Evolutionary conservation across 371 early-diverging fungal genomes (phyloP).

Genomic region (Mucor lusitanicus): DNA sequence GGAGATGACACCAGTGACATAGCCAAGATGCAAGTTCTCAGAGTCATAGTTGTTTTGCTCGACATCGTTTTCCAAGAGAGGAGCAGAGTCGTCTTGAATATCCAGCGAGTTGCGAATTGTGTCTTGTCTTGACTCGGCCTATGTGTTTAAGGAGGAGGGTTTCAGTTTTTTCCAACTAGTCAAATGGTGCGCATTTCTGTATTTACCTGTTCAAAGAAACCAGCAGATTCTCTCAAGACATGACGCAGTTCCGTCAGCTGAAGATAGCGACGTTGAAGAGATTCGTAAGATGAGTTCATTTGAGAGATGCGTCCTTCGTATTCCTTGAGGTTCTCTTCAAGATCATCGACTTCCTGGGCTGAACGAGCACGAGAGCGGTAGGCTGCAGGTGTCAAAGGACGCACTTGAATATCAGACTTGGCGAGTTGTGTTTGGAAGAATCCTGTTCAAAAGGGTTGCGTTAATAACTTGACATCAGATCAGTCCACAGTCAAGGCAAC

Average conservation of each 20-base stretch:
- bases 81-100: slow-evolving; percentile 54
- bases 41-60: slow-evolving; percentile 42
- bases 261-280: slow-evolving; percentile 76
- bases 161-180: background rate
- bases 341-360: slow-evolving; percentile 91
- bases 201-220: slow-evolving; percentile 74
- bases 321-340: slow-evolving; percentile 80
- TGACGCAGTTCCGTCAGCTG: slow-evolving; percentile 89
- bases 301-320: slow-evolving; percentile 80
- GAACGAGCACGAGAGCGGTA: slow-evolving; percentile 69
- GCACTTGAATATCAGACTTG: slow-evolving; percentile 71
- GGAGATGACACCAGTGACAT: slow-evolving; percentile 91
- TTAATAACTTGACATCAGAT: background rate
- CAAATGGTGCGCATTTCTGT: background rate
- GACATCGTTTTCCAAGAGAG: slow-evolving; percentile 58
- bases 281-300: slow-evolving; percentile 86
- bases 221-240: slow-evolving; percentile 82
- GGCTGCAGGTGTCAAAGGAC: slow-evolving; percentile 49
- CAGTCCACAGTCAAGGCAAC: background rate
- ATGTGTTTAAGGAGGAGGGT: background rate
- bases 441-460: slow-evolving; percentile 37
- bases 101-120: slow-evolving; percentile 55
- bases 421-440: slow-evolving; percentile 84
- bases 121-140: slow-evolving; percentile 56
- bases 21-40: slow-evolving; percentile 52